A percentile compares a stretch with the other conserved stretches of the same genome.
These are phyloP conservation scores for Sclerotinia minor DNA, from an alignment of 2,329 filamentous ascomycete genomes.

Conservation along the genomic window DNA sequence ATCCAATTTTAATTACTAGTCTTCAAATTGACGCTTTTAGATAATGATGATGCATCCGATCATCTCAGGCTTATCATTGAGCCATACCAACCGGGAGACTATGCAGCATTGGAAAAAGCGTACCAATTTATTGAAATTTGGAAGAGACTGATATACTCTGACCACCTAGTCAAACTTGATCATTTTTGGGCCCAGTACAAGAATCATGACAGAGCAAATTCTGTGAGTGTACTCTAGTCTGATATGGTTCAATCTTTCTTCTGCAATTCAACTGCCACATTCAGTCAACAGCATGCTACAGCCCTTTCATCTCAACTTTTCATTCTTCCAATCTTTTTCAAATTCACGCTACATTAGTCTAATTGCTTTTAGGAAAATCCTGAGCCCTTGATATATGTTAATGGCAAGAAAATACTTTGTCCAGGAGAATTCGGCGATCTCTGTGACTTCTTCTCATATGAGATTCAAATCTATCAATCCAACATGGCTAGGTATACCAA, in stretches of 20 bases:
- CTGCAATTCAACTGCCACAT: background rate
- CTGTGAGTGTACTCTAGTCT: conserved; percentile 4
- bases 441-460: conserved; percentile 16
- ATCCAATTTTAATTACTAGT: background rate
- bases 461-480: conserved; percentile 12
- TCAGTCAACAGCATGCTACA: background rate
- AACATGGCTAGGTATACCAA: background rate
- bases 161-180: conserved; percentile 11
- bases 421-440: conserved; percentile 6
- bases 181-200: conserved; percentile 16
- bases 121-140: conserved; percentile 5
- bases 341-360: background rate
- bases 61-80: conserved; percentile 10
- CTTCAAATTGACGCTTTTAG: background rate
- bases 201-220: background rate
- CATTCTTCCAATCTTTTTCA: background rate
- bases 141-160: conserved; percentile 17
- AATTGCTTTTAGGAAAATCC: background rate
- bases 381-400: conserved; percentile 4
- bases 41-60: conserved; percentile 1
- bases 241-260: background rate
- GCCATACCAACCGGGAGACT: conserved; percentile 8
- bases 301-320: background rate
- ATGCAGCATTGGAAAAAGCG: conserved; percentile 5
- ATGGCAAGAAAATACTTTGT: conserved; percentile 15